Conservation (phyloP, 2,329 filamentous ascomycete species). For the Parastagonospora avenae region DNA sequence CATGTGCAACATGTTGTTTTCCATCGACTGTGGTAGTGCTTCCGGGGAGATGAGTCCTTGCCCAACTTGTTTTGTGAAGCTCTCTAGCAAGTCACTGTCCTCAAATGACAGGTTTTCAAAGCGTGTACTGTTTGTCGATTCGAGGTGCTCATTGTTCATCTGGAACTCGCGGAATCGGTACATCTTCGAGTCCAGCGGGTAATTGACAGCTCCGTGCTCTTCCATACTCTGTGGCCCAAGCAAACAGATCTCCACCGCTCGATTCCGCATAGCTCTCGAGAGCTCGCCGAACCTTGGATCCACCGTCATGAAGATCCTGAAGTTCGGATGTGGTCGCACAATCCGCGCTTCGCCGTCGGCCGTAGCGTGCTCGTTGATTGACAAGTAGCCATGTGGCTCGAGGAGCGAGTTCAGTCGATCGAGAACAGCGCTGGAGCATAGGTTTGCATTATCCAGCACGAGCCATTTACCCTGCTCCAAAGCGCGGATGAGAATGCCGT, state of each 20-base stretch:
- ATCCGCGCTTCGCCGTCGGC: constrained; percentile 79
- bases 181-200: constrained; percentile 45
- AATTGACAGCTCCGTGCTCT: constrained; percentile 15
- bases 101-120: constrained; percentile 45
- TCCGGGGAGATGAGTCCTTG: constrained; percentile 18
- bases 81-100: constrained; percentile 34
- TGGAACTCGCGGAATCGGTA: constrained; percentile 46
- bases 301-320: constrained; percentile 91
- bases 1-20: constrained; percentile 17
- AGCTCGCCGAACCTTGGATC: constrained; percentile 91
- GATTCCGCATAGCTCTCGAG: constrained; percentile 94
- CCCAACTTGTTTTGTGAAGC: constrained; percentile 36
- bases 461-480: constrained; percentile 88
- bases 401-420: constrained; percentile 93
- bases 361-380: constrained; percentile 91
- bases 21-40: not conserved
- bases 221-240: constrained; percentile 21
- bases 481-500: constrained; percentile 88
- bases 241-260: constrained; percentile 87
- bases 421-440: constrained; percentile 92
- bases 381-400: constrained; percentile 84
- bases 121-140: constrained; percentile 20
- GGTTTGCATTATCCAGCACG: constrained; percentile 93
- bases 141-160: constrained; percentile 8
- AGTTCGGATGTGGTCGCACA: constrained; percentile 81